Conservation (phyloP, 345 rosid genomes). For the Populus alba region DNA sequence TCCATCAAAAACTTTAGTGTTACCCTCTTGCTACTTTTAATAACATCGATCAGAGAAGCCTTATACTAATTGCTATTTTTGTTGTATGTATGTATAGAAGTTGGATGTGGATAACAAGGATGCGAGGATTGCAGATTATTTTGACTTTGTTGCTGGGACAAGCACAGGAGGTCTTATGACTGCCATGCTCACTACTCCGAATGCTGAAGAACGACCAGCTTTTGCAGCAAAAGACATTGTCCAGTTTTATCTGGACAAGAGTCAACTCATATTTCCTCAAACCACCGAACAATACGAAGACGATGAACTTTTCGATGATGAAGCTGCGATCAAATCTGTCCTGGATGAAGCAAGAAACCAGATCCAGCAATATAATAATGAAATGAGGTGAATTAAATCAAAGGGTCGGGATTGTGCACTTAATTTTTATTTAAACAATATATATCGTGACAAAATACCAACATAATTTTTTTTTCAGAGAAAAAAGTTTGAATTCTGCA, state of each 20-base stretch:
- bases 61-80: no score
- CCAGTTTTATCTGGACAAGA: not conserved
- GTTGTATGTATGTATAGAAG: not conserved
- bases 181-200: not conserved
- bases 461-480: no score
- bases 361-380: no score
- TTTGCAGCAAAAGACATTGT: not conserved
- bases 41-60: no score
- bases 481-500: no score
- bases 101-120: not conserved
- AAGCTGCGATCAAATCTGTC: no score
- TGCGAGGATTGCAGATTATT: not conserved
- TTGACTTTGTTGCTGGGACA: not conserved
- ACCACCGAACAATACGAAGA: not conserved
- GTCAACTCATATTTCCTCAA: not conserved
- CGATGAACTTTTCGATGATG: not conserved
- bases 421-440: no score
- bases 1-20: not conserved
- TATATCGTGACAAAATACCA: no score
- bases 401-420: no score
- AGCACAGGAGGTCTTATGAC: not conserved
- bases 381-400: no score
- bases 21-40: no score
- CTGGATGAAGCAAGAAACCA: no score
- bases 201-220: not conserved